Conservation (phyloP, 768 basidiomycete species). For the Leccinum boreale region DNA sequence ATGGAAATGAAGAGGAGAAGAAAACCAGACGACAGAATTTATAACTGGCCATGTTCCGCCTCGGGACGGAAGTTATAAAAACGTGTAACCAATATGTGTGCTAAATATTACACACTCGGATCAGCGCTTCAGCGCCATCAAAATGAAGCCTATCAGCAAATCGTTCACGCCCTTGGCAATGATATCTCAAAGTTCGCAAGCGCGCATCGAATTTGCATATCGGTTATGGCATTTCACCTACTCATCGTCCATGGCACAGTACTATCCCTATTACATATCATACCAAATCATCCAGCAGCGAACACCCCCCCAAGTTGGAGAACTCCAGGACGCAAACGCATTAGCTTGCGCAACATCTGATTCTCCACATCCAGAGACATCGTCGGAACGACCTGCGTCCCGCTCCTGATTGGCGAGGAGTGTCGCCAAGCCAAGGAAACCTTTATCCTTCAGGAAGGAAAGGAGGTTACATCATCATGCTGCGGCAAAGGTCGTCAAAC, state of each 20-base stretch:
- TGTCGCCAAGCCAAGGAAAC: background rate
- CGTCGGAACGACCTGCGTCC: constrained; percentile 21
- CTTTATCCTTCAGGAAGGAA: background rate
- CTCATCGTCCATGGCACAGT: constrained; percentile 9
- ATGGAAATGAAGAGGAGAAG: background rate
- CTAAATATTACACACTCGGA: background rate
- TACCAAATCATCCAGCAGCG: constrained; percentile 11
- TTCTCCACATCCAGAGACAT: constrained; percentile 13
- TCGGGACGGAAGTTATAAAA: constrained; percentile 1
- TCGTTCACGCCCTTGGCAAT: background rate
- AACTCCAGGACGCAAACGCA: constrained; percentile 10
- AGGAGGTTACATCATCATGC: constrained; percentile 11
- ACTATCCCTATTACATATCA: constrained; percentile 18
- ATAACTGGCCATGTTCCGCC: background rate
- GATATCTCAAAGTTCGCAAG: background rate
- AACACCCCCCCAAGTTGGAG: background rate
- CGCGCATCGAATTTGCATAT: background rate
- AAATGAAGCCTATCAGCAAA: background rate
- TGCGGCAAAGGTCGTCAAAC: background rate
- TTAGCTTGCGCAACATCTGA: constrained; percentile 4
- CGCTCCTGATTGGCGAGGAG: constrained; percentile 12
- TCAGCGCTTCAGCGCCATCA: constrained; percentile 1
- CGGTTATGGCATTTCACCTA: constrained; percentile 1
- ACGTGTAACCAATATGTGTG: background rate
- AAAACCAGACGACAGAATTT: background rate